Base-by-base conservation (phyloP, 768 basidiomycete genomes). In the Sporobolomyces roseus region DNA sequence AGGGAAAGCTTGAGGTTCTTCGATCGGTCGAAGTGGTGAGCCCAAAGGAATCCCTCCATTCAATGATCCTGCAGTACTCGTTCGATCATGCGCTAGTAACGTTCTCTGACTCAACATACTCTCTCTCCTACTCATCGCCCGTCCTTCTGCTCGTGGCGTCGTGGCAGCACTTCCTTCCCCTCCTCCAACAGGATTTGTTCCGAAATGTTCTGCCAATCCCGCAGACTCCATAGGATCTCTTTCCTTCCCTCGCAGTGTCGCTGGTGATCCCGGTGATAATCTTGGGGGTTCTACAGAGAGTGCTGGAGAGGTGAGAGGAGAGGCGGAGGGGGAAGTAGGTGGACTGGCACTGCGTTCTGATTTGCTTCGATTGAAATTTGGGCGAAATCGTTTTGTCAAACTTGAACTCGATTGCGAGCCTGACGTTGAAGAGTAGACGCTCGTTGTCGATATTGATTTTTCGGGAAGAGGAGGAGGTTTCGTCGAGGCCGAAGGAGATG, bases 31-130 rank as follows among this genome's bases (percentile, higher is more conserved):
- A 23, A 63, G 36, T 1, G 62, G 52, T 2, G 61, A 38, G 1
- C 43, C 35, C 8, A 49, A 46, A 4, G 63, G 63, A 14, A 60
- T 49, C 13, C 58, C 58, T 3, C 58, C 58, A 32, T 32, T 48
- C 16, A 46, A 23, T 4, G 41, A 30, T 12, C 53, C 27, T 12
- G 17, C 33, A 16, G 50, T 21, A 45, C 60, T 48, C 19, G 58
- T 50, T 14, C 52, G 65, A 23, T 60, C 65, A 35, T 59, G 56
- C 43, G 55, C 65, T 12, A 59, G 55, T 2, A 72, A 35, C 10
- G 71, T 72, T 29, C 38, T 21, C 54, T 72, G 66, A 41, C 71
- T 72, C 33, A 61, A 21, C 23, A 59, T 43, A 51, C 71, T 72
- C 7, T 64, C 61, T 21, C 66, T 32, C 32, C 66, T 41, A 6